Conservation (phyloP, 192 early-diverging fungal genomes). For the Coemansia sp. region DNA sequence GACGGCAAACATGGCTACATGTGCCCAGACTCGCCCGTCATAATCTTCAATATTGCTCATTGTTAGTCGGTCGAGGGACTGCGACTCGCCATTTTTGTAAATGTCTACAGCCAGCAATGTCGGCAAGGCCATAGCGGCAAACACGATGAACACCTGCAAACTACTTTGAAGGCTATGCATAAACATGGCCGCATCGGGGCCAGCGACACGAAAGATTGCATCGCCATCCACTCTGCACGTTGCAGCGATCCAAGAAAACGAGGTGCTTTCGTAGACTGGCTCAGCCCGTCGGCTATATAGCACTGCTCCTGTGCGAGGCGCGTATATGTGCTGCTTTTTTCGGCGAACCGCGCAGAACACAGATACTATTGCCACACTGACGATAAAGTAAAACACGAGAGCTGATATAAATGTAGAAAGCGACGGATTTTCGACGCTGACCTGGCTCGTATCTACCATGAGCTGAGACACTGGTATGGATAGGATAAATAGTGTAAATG, state of each 20-base stretch:
- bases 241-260: background rate
- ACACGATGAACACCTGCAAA: background rate
- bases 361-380: background rate
- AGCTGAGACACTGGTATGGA: background rate
- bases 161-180: slow-evolving; percentile 7
- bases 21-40: slow-evolving; percentile 12
- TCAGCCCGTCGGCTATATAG: slow-evolving; percentile 1
- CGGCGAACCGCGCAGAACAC: slow-evolving; percentile 2
- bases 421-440: slow-evolving; percentile 8
- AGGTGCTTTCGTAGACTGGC: background rate
- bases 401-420: slow-evolving; percentile 8
- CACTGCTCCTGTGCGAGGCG: background rate
- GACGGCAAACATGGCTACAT: background rate
- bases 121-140: background rate
- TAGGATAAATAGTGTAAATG: background rate
- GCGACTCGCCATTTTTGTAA: background rate
- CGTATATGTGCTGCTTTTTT: background rate
- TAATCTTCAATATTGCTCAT: slow-evolving; percentile 8
- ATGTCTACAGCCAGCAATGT: background rate
- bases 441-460: slow-evolving; percentile 7
- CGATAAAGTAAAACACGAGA: slow-evolving; percentile 3
- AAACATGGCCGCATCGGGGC: slow-evolving; percentile 16
- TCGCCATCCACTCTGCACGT: background rate
- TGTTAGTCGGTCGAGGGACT: slow-evolving; percentile 4
- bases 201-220: background rate